Evolutionary conservation across 495 filamentous ascomycete genomes (phyloP), one percentile per base, ranked within the genome.

Genomic region (Cenococcum geophilum): DNA sequence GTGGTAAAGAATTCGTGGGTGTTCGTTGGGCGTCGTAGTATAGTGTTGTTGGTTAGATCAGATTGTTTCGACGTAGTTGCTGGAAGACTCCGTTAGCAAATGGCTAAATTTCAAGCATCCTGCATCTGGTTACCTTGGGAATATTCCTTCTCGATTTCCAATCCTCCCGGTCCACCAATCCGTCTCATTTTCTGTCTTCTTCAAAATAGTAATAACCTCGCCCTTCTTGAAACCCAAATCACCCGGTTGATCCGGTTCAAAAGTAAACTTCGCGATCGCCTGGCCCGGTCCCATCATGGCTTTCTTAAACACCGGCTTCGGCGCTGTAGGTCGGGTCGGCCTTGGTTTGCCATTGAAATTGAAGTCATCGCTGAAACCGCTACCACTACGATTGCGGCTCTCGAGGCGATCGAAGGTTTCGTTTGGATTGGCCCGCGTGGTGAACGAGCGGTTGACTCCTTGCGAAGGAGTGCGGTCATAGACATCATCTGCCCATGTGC

Each of bases 191-290:
- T 98, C 89, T n/a, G 93, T 97, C 71, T 89, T 87, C 77, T 98
- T 97, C 20, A 92, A 74, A 58, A 98, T 93, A n/a, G 92, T 97
- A 64, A 98, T 96, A 53, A 97, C 76, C 36, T 98, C 93, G 20
- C 93, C 93, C 78, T 98, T 97, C 79, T 95, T 95, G 79, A 97
- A 97, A 0, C 85, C 88, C 60, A 98, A 74, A 71, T 98, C 93
- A 22, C 93, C 93, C 0, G 88, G 83, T 69, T 98, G 92, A 69
- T 96, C 92, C 3, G 90, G 85, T 63, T 97, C 92, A 72, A 97
- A 98, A 1, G 88, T 92, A 68, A 87, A 97, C 58, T 96, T 76
- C 0, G 93, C 93, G 49, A 95, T 76, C 0, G 89, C 95, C 74
- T 98, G 89, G 66, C 96, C 89, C 63, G 84, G 82, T 57, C 86